Base-by-base conservation (phyloP, 495 filamentous ascomycete species). In the Acidomyces sp. region DNA sequence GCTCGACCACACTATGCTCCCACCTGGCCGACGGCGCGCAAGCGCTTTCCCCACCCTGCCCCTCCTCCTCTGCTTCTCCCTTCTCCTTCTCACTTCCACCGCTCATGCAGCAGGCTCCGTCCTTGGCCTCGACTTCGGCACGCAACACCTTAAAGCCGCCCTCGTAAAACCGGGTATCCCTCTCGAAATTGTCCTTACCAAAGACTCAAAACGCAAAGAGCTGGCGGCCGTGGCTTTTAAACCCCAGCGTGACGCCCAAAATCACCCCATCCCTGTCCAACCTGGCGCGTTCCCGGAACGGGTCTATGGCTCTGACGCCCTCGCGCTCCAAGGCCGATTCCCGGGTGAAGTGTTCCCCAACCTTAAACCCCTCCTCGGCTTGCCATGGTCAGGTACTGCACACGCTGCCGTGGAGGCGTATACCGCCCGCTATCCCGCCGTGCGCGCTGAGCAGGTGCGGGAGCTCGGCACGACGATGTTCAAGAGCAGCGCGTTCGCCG, bases 131-230 rank as follows among this genome's bases (percentile, higher is more conserved):
- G 90, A 99, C 64, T 69, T 99, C 10, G 90, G 90, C 37, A 95
- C 93, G 32, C 85, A 93, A 63, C 95, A 93, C 62, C 78, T 99
- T 58, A 99, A 96, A 70, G 88, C 88, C 12, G 77, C 84, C 2
- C 74, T 96, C 21, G 88, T 99, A 44, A 99, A 99, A 60, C 92
- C 92, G 2, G 90, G 90, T 45, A 93, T 95, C 42, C 92, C 92
- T 9, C 84, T 96, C 59, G 92, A 96, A 55, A 96, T 99, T 49
- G 86, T 99, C 56, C 72, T 94, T 39, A 94, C 84, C n/a, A 96
- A 95, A 59, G 90, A 99, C 61, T 95, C 90, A 25, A 82, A 92
- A 59, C 80, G 90, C 52, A 99, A 99, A 66, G 92, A 99, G 58
- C 70, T 68, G 16, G 82, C 88, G 3, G 87, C 86, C 31, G 77